These are phyloP conservation scores for Dendrobium catenatum DNA, from an alignment of 106 monocot species.

Conservation along the genomic window DNA sequence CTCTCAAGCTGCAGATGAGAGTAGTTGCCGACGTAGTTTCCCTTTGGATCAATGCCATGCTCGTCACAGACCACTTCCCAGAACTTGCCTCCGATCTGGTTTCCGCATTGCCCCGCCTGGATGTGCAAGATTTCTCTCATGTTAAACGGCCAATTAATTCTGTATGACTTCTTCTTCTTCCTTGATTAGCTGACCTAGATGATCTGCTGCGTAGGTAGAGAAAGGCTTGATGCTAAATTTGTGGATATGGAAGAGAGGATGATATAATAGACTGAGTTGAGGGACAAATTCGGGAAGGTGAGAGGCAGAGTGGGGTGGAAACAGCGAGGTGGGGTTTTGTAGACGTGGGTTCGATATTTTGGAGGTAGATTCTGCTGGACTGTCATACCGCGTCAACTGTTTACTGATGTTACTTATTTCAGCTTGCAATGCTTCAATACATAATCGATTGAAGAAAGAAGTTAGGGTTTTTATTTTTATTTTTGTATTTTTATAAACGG, in stretches of 20 bases:
- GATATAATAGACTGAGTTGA: no score
- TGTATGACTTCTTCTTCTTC: neutral
- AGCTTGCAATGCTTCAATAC: no score
- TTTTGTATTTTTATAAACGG: no score
- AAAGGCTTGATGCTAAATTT: no score
- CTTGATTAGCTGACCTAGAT: no score
- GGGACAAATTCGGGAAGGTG: no score
- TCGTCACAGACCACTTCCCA: constrained; percentile 7
- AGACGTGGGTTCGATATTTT: neutral
- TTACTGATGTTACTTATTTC: no score
- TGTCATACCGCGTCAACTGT: no score
- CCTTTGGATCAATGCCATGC: constrained; percentile 6
- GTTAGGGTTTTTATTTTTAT: no score
- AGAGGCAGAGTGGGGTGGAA: neutral
- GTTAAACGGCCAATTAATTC: neutral
- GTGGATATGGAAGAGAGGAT: no score
- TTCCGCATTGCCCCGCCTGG: constrained; percentile 97
- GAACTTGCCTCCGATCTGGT: constrained; percentile 59
- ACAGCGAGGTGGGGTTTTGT: neutral
- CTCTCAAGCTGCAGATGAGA: constrained; percentile 4
- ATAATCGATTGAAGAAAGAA: no score
- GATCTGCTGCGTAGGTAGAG: no score
- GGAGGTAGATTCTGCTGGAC: neutral
- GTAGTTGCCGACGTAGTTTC: neutral
- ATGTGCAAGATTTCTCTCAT: constrained; percentile 22